Evolutionary conservation across 139 green algal species (phyloP), one percentile per base, ranked within the genome.

Genomic region (Coelastrella sp.): DNA sequence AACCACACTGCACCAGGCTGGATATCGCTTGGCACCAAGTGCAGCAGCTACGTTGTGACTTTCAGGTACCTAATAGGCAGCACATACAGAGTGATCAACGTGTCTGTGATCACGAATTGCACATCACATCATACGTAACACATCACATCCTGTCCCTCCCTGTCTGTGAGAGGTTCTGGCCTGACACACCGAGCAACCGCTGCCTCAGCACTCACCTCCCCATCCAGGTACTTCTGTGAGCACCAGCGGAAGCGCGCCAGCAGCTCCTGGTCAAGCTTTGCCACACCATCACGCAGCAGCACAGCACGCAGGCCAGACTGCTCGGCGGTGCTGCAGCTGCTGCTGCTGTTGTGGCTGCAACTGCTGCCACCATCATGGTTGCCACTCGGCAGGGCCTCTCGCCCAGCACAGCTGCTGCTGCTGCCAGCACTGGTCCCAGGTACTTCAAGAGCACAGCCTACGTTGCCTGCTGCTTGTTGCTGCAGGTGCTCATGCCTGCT

Each of bases 161-260:
- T 49, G 35, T 49, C 35, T 49, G 35, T 49, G 35, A 49, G 35
- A 49, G 35, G 35, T 49, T 49, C 35, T 49, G 35, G 35, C 35
- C 35, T 49, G 35, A 49, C 1, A 3, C 35, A 49, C 35, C 35
- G 35, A 49, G 35, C 35, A 49, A 49, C 35, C 35, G 35, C 35
- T 49, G 35, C 1, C 35, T 49, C 35, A 60, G 8, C 11, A 10
- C 75, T 70, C 66, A 88, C 84, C 84, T 88, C 17, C 22, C 66
- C 68, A 22, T 88, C 27, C 22, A 88, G 27, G 17, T 80, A 88
- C 49, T 81, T 35, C 66, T 88, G 84, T 49, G 61, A 80, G 84
- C 84, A 88, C 84, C 84, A 88, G 6, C 84, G 66, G 66, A 68
- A 80, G 17, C 10, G 17, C 9, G 7, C 65, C 14, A 88, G 68